Percentiles rank a stretch among this genome's conserved stretches.
Evolutionary conservation across 352 stramenopile species (phyloP).

Genomic region (Globisporangium canariense): DNA sequence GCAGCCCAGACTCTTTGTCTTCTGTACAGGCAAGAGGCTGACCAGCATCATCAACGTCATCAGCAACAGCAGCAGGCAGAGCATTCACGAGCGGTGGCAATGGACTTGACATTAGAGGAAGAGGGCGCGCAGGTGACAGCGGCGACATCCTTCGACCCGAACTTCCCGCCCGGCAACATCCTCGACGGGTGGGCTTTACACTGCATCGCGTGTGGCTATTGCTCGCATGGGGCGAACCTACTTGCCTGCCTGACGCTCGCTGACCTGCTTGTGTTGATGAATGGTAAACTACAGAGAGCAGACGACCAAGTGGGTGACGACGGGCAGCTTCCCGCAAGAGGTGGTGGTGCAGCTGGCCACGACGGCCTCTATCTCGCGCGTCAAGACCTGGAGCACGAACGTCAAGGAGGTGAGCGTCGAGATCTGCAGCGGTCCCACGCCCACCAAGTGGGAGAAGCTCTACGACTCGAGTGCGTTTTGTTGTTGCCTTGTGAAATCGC

Average conservation of each 20-base stretch:
- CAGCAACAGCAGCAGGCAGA: background rate
- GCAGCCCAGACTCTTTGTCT: too few species aligned
- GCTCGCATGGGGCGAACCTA: too few species aligned
- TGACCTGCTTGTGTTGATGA: background rate
- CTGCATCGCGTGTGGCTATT: too few species aligned
- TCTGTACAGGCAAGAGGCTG: background rate
- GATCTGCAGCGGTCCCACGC: constrained; percentile 58
- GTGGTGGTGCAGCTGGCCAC: constrained; percentile 79
- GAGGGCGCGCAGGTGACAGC: constrained; percentile 79
- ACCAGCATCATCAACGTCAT: background rate
- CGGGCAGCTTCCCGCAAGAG: constrained; percentile 77
- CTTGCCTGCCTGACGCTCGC: background rate
- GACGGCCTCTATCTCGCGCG: constrained; percentile 64
- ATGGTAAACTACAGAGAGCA: constrained; percentile 42
- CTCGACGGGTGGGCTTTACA: constrained; percentile 54
- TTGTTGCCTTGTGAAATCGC: background rate
- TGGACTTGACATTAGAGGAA: constrained; percentile 81
- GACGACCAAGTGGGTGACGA: constrained; percentile 79
- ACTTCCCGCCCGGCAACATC: constrained; percentile 71
- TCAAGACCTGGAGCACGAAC: constrained; percentile 81
- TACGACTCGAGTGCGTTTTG: constrained; percentile 62
- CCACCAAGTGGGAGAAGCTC: constrained; percentile 80
- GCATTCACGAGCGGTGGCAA: constrained; percentile 13
- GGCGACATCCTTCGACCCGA: constrained; percentile 71
- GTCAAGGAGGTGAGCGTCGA: constrained; percentile 72